Percentiles rank a stretch among this genome's conserved stretches.
phyloP scores from a whole-genome alignment of 2,329 filamentous ascomycete species.

The Botrytis hyacinthi region DNA sequence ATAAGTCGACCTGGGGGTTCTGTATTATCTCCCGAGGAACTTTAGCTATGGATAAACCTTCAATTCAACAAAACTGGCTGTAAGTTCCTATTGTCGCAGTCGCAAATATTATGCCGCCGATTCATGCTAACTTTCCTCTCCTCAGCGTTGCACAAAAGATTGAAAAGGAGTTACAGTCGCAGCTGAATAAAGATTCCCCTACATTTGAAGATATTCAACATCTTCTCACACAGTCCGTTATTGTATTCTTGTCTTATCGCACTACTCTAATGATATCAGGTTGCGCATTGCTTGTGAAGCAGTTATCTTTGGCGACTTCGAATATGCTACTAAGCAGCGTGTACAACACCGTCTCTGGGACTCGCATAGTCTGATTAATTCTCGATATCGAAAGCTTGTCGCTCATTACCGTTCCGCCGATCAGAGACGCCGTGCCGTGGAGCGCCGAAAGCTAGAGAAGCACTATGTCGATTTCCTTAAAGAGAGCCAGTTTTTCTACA shows the following conservation, averaged over 20 bases:
- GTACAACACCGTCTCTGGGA: constrained; percentile 76
- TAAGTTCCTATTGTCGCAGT: constrained; percentile 39
- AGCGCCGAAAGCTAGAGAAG: constrained; percentile 76
- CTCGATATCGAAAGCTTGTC: constrained; percentile 70
- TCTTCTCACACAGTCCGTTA: constrained; percentile 36
- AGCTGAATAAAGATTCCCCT: constrained; percentile 47
- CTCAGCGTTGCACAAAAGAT: constrained; percentile 44
- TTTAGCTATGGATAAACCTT: constrained; percentile 27
- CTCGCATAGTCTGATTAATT: constrained; percentile 73
- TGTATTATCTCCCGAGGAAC: constrained; percentile 7
- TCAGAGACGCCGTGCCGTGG: constrained; percentile 51
- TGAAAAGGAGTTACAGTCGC: constrained; percentile 48
- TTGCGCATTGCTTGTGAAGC: constrained; percentile 61
- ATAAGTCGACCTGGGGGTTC: constrained; percentile 52
- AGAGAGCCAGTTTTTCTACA: constrained; percentile 84
- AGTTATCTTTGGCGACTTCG: constrained; percentile 70
- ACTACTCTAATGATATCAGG: constrained; percentile 25
- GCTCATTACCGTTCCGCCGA: constrained; percentile 50
- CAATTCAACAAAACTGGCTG: constrained; percentile 51
- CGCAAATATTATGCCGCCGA: neutral
- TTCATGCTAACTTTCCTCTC: constrained; percentile 25
- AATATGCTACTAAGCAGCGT: constrained; percentile 59
- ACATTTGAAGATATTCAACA: constrained; percentile 48
- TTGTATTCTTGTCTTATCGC: neutral
- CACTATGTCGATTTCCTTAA: constrained; percentile 83